These are phyloP conservation scores for Plasmodium billcollinsi DNA, from an alignment of 169 alveolate genomes.

Conservation along the genomic window DNA sequence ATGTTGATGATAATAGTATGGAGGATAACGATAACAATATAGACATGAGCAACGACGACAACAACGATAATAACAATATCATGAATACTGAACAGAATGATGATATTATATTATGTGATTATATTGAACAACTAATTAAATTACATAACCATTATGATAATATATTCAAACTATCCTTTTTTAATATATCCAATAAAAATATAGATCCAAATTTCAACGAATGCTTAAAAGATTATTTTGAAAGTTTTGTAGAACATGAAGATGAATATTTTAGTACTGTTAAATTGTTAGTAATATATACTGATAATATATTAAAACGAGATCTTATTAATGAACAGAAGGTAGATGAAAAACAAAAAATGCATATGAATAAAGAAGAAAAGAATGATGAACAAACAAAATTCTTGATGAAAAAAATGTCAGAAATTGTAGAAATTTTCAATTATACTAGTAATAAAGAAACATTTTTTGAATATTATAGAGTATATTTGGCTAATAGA, in stretches of 20 bases:
- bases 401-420: conserved; percentile 40
- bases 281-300: conserved; percentile 46
- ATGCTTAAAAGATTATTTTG: conserved; percentile 65
- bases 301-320: conserved; percentile 52
- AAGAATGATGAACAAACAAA: neutral
- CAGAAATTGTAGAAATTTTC: conserved; percentile 62
- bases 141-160: conserved; percentile 48
- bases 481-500: conserved; percentile 71
- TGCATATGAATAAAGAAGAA: neutral
- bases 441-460: conserved; percentile 67
- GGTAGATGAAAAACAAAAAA: neutral
- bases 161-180: conserved; percentile 50
- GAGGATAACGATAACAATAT: conserved; percentile 18
- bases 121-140: conserved; percentile 49
- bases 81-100: conserved; percentile 12
- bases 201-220: conserved; percentile 56
- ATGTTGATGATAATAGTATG: conserved; percentile 1
- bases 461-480: conserved; percentile 64
- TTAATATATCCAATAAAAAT: conserved; percentile 40
- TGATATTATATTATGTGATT: conserved; percentile 40
- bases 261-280: conserved; percentile 70
- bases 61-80: conserved; percentile 35
- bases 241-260: conserved; percentile 73
- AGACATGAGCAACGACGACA: conserved; percentile 24
- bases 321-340: neutral